phyloP scores from a whole-genome alignment of 441 rosid genomes.

The Rhodomyrtus psidioides region DNA sequence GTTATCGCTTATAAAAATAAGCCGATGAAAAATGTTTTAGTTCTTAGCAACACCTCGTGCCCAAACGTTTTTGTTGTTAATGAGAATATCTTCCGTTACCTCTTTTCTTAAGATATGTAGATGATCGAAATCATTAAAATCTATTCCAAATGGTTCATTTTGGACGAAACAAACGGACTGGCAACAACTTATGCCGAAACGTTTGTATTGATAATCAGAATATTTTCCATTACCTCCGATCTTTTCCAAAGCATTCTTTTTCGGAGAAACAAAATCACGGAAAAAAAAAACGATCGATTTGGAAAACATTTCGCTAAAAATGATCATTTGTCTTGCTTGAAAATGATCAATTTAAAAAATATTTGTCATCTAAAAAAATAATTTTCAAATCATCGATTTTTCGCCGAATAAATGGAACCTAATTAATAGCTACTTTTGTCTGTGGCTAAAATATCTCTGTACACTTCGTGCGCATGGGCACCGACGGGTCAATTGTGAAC shows the following conservation, averaged over 20 bases:
- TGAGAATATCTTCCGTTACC: not conserved
- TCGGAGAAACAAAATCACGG: too few relatives aligned
- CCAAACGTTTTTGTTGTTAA: too few relatives aligned
- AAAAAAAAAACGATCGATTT: not conserved
- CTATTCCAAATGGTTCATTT: not conserved
- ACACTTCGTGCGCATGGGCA: not conserved
- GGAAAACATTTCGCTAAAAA: not conserved
- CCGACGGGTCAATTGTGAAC: not conserved
- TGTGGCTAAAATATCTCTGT: not conserved
- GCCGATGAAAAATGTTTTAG: not conserved
- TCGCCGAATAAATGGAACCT: not conserved
- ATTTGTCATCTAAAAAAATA: too few relatives aligned
- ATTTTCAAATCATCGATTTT: not conserved
- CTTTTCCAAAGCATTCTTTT: too few relatives aligned
- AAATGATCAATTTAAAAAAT: too few relatives aligned
- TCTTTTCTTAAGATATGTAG: not conserved
- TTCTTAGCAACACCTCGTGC: not conserved
- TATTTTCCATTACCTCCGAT: not conserved
- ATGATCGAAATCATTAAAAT: not conserved
- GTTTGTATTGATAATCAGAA: too few relatives aligned
- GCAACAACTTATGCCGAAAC: fast-evolving
- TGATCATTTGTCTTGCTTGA: fast-evolving
- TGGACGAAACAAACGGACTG: fast-evolving
- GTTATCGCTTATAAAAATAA: not conserved
- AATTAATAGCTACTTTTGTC: not conserved